Conservation (phyloP, 495 filamentous ascomycete genomes). For the Hypoxylon intermedium region DNA sequence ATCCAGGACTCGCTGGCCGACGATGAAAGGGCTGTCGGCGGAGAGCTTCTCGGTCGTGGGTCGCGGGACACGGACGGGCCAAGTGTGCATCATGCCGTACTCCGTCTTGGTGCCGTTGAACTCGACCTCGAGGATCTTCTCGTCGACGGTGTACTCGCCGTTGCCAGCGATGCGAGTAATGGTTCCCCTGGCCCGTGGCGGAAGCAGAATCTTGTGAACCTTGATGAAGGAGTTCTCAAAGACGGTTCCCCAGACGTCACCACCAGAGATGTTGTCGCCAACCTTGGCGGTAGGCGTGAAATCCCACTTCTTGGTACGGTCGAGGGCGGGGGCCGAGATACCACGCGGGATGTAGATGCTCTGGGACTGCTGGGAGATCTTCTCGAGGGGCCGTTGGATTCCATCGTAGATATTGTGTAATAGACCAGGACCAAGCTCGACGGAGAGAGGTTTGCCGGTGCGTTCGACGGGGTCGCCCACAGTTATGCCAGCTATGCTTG, state of each 20-base stretch:
- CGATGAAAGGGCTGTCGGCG: conserved; percentile 86
- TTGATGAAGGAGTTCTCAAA: conserved; percentile 95
- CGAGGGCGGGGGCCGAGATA: conserved; percentile 85
- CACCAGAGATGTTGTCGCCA: conserved; percentile 94
- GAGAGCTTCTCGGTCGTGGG: conserved; percentile 89
- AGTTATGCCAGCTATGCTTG: conserved; percentile 79
- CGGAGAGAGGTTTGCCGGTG: conserved; percentile 93
- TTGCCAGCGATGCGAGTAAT: conserved; percentile 89
- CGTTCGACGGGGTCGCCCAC: conserved; percentile 92
- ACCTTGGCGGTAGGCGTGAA: conserved; percentile 91
- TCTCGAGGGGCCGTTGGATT: conserved; percentile 91
- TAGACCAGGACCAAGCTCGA: conserved; percentile 95
- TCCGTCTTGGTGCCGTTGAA: conserved; percentile 95
- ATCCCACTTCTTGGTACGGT: conserved; percentile 91
- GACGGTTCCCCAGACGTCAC: conserved; percentile 91
- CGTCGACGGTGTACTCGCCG: conserved; percentile 91
- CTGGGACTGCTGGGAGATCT: conserved; percentile 75
- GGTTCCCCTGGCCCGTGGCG: conserved; percentile 85
- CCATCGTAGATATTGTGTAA: conserved; percentile 99
- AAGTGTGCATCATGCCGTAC: conserved; percentile 96
- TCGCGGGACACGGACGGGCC: conserved; percentile 97
- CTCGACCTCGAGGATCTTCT: conserved; percentile 94
- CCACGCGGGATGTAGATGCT: conserved; percentile 98
- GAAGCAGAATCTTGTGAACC: conserved; percentile 95
- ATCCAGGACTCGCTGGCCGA: conserved; percentile 95